These are phyloP conservation scores for Thecaphora frezii DNA, from an alignment of 1,284 basidiomycete genomes.

Conservation along the genomic window DNA sequence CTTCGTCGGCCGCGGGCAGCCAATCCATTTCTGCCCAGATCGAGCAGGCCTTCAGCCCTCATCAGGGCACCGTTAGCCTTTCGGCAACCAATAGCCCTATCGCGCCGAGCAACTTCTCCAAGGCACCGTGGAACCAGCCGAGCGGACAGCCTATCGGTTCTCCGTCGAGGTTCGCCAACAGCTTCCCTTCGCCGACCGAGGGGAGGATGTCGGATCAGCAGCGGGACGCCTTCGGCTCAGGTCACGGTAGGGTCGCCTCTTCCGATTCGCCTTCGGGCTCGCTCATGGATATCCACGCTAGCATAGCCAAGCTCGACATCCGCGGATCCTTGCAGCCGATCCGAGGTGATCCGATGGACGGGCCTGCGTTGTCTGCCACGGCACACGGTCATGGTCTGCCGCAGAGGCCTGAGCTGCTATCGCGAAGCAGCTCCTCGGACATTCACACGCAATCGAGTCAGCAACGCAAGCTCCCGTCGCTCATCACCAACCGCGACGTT, in stretches of 20 bases:
- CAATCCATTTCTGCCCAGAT: slow-evolving; percentile 13
- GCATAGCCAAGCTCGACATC: slow-evolving; percentile 26
- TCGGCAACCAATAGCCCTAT: slow-evolving; percentile 24
- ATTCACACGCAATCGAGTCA: slow-evolving; percentile 3
- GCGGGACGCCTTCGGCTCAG: slow-evolving; percentile 1
- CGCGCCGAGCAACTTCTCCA: slow-evolving; percentile 21
- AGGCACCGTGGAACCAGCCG: slow-evolving; percentile 26
- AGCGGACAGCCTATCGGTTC: slow-evolving; percentile 26
- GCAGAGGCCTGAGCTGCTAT: slow-evolving; percentile 4
- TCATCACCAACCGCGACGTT: slow-evolving; percentile 46
- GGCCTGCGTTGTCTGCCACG: slow-evolving; percentile 1
- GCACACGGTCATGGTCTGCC: not conserved
- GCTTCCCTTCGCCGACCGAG: slow-evolving; percentile 22
- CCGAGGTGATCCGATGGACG: slow-evolving; percentile 9
- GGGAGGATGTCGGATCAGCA: slow-evolving; percentile 1
- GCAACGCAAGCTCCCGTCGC: slow-evolving; percentile 31
- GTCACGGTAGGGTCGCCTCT: slow-evolving; percentile 11
- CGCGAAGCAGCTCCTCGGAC: slow-evolving; percentile 11
- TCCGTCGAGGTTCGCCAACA: slow-evolving; percentile 30
- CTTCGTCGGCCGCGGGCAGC: slow-evolving; percentile 1
- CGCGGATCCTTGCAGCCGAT: slow-evolving; percentile 20
- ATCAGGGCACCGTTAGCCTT: slow-evolving; percentile 18
- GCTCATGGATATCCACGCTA: slow-evolving; percentile 15
- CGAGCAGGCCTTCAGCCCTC: slow-evolving; percentile 23
- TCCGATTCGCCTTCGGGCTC: slow-evolving; percentile 12